Evolutionary conservation across 2,329 filamentous ascomycete species (phyloP).

Genomic region (Hypoxylon sp.): DNA sequence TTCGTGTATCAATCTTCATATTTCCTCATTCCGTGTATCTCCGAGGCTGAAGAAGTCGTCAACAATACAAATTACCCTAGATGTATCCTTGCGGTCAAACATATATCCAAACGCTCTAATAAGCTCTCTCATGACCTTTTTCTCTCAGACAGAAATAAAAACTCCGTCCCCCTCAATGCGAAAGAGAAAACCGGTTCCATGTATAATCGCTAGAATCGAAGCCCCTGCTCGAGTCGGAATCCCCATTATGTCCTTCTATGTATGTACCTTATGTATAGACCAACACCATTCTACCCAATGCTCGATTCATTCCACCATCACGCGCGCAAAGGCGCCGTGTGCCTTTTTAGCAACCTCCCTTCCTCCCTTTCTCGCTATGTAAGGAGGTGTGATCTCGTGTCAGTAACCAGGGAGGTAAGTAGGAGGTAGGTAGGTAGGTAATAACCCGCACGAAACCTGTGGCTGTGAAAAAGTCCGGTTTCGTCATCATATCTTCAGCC

Average conservation of each 20-base stretch:
- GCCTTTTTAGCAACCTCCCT: not conserved
- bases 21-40: not conserved
- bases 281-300: too few species aligned
- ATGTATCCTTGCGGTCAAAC: not conserved
- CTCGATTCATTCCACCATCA: too few species aligned
- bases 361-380: not conserved
- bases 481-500: constrained; percentile 53
- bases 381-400: not conserved
- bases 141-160: not conserved
- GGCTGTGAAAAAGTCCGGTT: not conserved
- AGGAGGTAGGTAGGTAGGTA: not conserved
- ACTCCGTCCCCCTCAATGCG: not conserved
- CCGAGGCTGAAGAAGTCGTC: not conserved
- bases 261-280: not conserved
- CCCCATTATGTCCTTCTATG: too few species aligned
- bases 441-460: not conserved
- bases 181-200: not conserved
- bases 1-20: not conserved
- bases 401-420: not conserved
- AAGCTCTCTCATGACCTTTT: constrained; percentile 20
- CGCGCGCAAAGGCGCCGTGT: not conserved
- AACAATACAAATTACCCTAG: not conserved
- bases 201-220: not conserved
- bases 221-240: not conserved
- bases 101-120: constrained; percentile 22